Conservation (phyloP, 1,284 basidiomycete genomes). For the Farysia itapuensis region DNA sequence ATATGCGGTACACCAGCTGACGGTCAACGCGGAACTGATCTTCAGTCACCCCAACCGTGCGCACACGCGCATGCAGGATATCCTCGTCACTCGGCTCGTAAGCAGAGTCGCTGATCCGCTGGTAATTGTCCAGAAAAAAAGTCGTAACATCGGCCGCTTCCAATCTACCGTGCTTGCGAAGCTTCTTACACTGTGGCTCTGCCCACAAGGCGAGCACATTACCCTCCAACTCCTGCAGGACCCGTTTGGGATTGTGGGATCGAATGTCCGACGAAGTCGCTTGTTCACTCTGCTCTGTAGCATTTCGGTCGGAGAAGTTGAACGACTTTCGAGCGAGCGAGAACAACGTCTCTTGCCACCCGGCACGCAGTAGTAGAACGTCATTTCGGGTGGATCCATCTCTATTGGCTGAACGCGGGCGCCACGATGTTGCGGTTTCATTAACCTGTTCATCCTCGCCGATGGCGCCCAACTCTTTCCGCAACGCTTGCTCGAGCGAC, state of each 20-base stretch:
- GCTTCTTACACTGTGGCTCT: constrained; percentile 3
- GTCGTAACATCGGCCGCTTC: constrained; percentile 11
- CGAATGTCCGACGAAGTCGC: constrained; percentile 6
- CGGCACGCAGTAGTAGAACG: constrained; percentile 14
- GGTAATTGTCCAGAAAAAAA: constrained; percentile 31
- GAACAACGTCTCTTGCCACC: constrained; percentile 34
- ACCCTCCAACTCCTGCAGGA: not conserved
- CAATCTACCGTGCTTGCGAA: constrained; percentile 7
- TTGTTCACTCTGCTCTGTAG: not conserved
- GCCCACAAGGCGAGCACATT: not conserved
- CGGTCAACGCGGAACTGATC: constrained; percentile 27
- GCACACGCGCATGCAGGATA: constrained; percentile 44
- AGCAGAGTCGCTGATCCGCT: constrained; percentile 6
- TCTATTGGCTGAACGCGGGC: not conserved
- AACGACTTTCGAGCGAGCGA: constrained; percentile 14
- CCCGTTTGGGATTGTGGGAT: not conserved
- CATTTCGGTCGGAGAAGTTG: not conserved
- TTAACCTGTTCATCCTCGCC: constrained; percentile 6
- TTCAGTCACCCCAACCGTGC: constrained; percentile 40
- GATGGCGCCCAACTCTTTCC: constrained; percentile 14
- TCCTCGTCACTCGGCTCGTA: constrained; percentile 39
- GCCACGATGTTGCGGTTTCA: not conserved
- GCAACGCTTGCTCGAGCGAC: constrained; percentile 6
- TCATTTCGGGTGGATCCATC: not conserved
- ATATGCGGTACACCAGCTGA: constrained; percentile 27